Conservation (phyloP, 2,329 filamentous ascomycete genomes). For the Aspergillus pseudotamarii region DNA sequence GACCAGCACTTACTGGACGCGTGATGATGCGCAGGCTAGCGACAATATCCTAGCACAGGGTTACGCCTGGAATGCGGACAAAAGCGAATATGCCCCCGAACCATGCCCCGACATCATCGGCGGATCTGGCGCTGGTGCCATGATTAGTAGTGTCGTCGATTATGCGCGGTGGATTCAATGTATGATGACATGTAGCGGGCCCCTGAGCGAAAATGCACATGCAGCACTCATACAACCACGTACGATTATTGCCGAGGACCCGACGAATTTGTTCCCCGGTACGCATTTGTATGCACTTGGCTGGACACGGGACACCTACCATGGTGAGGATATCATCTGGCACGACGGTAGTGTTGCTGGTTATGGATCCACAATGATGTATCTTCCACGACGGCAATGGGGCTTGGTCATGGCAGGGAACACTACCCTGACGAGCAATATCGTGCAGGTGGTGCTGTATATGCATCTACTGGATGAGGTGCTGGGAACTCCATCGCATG, state of each 20-base stretch:
- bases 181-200: slow-evolving; percentile 30
- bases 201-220: slow-evolving; percentile 27
- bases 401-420: slow-evolving; percentile 2
- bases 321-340: not conserved
- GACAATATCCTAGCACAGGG: slow-evolving; percentile 44
- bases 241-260: slow-evolving; percentile 15
- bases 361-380: not conserved
- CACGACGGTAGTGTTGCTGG: not conserved
- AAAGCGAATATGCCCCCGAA: slow-evolving; percentile 32
- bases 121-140: slow-evolving; percentile 47
- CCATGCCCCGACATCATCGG: slow-evolving; percentile 2
- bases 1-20: slow-evolving; percentile 32
- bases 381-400: not conserved
- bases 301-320: not conserved
- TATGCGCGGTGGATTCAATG: slow-evolving; percentile 34
- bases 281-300: not conserved
- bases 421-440: not conserved
- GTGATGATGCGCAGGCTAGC: slow-evolving; percentile 35
- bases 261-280: not conserved
- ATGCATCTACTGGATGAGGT: not conserved
- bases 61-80: slow-evolving; percentile 44
- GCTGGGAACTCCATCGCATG: not conserved
- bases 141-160: slow-evolving; percentile 40
- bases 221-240: slow-evolving; percentile 28
- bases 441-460: not conserved